Conservation (phyloP, 768 basidiomycete species). For the Kockovaella imperatae region DNA sequence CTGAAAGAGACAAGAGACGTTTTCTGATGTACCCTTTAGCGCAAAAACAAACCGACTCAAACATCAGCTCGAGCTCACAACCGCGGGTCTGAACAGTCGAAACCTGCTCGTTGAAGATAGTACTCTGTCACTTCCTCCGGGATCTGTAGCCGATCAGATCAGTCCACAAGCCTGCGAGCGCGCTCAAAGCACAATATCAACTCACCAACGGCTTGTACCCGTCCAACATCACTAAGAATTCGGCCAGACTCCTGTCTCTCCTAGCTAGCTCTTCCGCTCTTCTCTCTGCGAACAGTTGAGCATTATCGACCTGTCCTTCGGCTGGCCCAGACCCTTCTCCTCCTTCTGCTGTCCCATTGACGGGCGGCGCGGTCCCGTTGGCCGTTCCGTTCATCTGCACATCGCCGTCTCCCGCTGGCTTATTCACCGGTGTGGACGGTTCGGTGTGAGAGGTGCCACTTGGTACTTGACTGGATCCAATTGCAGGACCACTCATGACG, state of each 20-base stretch:
- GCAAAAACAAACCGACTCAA: too few species aligned
- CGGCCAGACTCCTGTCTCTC: conserved; percentile 82
- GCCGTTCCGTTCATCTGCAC: conserved; percentile 5
- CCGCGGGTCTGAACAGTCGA: conserved; percentile 88
- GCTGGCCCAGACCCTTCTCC: not conserved
- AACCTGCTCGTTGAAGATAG: conserved; percentile 90
- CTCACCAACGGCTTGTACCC: conserved; percentile 89
- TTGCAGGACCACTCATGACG: not conserved
- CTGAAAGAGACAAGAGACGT: conserved; percentile 85
- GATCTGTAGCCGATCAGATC: conserved; percentile 53
- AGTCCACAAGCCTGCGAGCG: not conserved
- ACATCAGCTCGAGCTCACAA: conserved; percentile 53
- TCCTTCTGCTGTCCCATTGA: conserved; percentile 2
- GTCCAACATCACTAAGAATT: conserved; percentile 91
- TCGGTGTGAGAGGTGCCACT: not conserved
- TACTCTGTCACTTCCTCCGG: conserved; percentile 97
- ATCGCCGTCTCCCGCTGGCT: conserved; percentile 3
- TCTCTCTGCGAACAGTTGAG: conserved; percentile 26
- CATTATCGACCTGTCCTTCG: conserved; percentile 4
- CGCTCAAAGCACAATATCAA: conserved; percentile 6
- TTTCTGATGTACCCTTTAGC: conserved; percentile 53
- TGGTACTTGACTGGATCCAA: not conserved
- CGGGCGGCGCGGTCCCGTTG: too few species aligned
- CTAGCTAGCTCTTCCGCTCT: conserved; percentile 51
- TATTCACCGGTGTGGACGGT: not conserved